Evolutionary conservation across 257 asterid species (phyloP).

Genomic region (Petunia axillaris): DNA sequence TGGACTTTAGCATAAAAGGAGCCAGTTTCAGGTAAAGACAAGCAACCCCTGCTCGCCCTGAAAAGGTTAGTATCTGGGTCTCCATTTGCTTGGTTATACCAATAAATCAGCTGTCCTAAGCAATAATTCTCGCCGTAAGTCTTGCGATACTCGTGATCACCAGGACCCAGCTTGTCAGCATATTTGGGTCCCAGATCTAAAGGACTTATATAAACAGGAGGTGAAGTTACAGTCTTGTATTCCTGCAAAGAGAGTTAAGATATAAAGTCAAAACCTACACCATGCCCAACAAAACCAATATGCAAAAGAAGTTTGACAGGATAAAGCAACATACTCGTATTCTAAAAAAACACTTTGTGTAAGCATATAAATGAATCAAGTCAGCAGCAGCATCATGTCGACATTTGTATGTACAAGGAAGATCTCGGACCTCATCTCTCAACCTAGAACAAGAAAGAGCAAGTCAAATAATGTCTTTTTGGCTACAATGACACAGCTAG

Average conservation of each 20-base stretch:
- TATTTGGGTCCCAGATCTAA: slow-evolving; percentile 93
- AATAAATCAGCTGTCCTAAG: slow-evolving; percentile 87
- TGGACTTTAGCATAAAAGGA: slow-evolving; percentile 93
- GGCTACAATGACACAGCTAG: background rate
- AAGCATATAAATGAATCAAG: slow-evolving; percentile 89
- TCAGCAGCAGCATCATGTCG: slow-evolving; percentile 99
- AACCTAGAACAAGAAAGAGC: slow-evolving; percentile 59
- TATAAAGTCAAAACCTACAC: background rate
- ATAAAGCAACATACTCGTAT: slow-evolving; percentile 61
- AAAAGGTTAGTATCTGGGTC: slow-evolving; percentile 77
- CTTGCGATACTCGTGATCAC: slow-evolving; percentile 85
- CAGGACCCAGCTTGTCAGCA: slow-evolving; percentile 82
- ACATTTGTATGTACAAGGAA: slow-evolving; percentile 84
- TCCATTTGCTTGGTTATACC: slow-evolving; percentile 82
- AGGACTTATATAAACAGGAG: slow-evolving; percentile 90
- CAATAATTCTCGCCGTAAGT: slow-evolving; percentile 87
- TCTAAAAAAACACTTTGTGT: slow-evolving; percentile 77
- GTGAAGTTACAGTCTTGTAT: slow-evolving; percentile 79
- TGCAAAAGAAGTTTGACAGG: background rate
- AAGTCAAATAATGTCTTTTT: slow-evolving; percentile 22
- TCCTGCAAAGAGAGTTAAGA: slow-evolving; percentile 56
- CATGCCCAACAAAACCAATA: background rate
- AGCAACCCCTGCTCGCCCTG: slow-evolving; percentile 91
- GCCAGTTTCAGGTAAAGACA: slow-evolving; percentile 88
- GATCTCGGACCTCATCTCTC: slow-evolving; percentile 95